These are phyloP conservation scores for Diplodia sapinea DNA, from an alignment of 2,329 filamentous ascomycete species.

Conservation along the genomic window DNA sequence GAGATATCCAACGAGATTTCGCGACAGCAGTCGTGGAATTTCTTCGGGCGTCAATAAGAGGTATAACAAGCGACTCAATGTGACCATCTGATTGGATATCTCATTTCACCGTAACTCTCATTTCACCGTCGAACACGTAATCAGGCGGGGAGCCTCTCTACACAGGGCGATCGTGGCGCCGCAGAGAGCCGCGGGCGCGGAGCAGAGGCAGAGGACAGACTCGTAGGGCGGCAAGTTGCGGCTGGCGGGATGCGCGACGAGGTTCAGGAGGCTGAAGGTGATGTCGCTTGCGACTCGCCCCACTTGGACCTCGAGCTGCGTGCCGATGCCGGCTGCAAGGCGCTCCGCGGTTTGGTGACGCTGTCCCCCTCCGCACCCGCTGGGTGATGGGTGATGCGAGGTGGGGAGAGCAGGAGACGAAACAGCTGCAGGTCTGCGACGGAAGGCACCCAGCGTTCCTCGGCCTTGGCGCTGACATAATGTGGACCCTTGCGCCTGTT, in stretches of 20 bases:
- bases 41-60: too few relatives aligned
- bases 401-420: neutral
- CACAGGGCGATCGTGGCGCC: constrained; percentile 6
- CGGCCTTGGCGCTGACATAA: constrained; percentile 23
- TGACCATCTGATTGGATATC: too few relatives aligned
- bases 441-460: neutral
- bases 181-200: neutral
- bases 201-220: neutral
- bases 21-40: too few relatives aligned
- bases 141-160: constrained; percentile 17
- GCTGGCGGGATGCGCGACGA: neutral
- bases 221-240: neutral
- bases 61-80: too few relatives aligned
- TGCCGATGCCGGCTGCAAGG: neutral
- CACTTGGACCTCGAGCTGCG: neutral
- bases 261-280: constrained; percentile 19
- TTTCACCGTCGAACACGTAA: neutral
- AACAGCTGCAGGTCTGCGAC: neutral
- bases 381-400: neutral
- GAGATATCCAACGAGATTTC: too few relatives aligned
- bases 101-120: too few relatives aligned
- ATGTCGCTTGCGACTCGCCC: neutral
- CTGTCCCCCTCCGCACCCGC: too few relatives aligned
- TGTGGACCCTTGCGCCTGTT: constrained; percentile 17
- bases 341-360: neutral